phyloP scores from a whole-genome alignment of 2,329 filamentous ascomycete species.

The Talaromyces sp. region DNA sequence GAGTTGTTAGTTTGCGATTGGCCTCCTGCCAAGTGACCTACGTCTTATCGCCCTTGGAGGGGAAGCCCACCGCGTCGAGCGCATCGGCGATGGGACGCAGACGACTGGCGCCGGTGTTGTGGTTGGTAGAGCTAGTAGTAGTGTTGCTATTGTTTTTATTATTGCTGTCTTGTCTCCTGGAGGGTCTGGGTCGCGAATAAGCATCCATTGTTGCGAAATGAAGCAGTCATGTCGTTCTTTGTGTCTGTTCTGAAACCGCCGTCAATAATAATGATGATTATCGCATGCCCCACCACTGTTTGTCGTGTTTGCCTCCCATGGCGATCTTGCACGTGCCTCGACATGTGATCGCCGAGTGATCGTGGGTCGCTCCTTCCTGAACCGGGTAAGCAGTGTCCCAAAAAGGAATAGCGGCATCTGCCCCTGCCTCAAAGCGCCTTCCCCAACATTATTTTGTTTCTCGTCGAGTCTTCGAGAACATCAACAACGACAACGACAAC shows the following conservation, averaged over 20 bases:
- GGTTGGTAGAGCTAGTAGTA: not conserved
- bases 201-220: constrained; percentile 4
- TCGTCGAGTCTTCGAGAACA: not conserved
- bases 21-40: constrained; percentile 31
- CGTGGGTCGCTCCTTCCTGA: not conserved
- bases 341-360: constrained; percentile 6
- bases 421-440: not conserved
- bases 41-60: constrained; percentile 87
- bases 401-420: not conserved
- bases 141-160: not conserved
- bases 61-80: constrained; percentile 74
- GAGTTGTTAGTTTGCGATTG: constrained; percentile 1
- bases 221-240: not conserved
- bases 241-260: constrained; percentile 3
- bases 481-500: not conserved
- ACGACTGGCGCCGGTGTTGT: constrained; percentile 28
- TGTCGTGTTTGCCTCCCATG: constrained; percentile 20
- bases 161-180: constrained; percentile 1
- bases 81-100: constrained; percentile 60
- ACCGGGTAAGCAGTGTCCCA: not conserved
- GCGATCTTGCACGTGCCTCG: constrained; percentile 2
- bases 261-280: not conserved
- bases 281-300: constrained; percentile 14
- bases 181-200: constrained; percentile 2
- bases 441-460: constrained; percentile 9